These are phyloP conservation scores for Debaryomyces prosopidis DNA, from an alignment of 805 yeast genomes.

Conservation along the genomic window DNA sequence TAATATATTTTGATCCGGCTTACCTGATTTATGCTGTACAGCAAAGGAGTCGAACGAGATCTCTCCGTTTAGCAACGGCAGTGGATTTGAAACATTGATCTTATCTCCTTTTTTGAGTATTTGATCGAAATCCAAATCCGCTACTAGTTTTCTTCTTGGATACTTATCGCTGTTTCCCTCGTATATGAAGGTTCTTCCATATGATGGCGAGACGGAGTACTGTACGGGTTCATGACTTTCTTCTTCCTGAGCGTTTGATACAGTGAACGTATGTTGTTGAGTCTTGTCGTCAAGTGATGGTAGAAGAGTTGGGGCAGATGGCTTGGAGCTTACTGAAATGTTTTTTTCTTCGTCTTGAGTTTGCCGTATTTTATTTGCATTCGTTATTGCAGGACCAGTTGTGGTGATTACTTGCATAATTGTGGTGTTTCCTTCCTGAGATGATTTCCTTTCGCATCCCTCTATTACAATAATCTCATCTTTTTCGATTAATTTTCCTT, in stretches of 20 bases:
- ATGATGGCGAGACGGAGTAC: conserved; percentile 25
- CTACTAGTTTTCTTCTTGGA: conserved; percentile 29
- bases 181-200: conserved; percentile 23
- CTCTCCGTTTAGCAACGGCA: too few relatives aligned
- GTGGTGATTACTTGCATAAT: too few relatives aligned
- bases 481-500: conserved; percentile 1
- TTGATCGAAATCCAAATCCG: conserved; percentile 28
- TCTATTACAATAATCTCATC: conserved; percentile 23
- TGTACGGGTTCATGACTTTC: conserved; percentile 15
- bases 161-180: conserved; percentile 14
- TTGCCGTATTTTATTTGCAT: too few relatives aligned
- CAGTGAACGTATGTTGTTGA: neutral
- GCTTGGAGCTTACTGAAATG: too few relatives aligned
- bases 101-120: conserved; percentile 21
- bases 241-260: neutral
- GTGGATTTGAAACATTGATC: neutral
- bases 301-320: too few relatives aligned
- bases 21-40: too few relatives aligned
- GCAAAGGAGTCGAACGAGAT: too few relatives aligned
- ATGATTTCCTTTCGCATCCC: conserved; percentile 15
- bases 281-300: neutral
- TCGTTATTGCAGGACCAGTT: too few relatives aligned
- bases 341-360: too few relatives aligned
- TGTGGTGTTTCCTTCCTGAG: too few relatives aligned
- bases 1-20: too few relatives aligned